Conservation (phyloP, 2,329 filamentous ascomycete species). For the Phialophora chinensis region DNA sequence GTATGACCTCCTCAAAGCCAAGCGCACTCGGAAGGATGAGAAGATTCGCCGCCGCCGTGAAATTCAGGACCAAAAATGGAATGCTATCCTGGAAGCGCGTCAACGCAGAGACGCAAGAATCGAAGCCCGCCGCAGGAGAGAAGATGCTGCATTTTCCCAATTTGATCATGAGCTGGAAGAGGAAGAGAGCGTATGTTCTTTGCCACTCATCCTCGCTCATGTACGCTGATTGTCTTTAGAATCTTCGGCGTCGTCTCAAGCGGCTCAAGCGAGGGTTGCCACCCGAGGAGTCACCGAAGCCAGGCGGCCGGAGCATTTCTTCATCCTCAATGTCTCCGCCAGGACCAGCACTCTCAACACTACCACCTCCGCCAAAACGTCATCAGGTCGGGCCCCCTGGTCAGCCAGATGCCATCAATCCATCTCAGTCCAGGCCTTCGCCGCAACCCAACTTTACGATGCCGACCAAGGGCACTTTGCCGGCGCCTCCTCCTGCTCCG, state of each 20-base stretch:
- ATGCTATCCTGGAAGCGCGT: slow-evolving; percentile 37
- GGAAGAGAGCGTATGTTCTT: slow-evolving; percentile 34
- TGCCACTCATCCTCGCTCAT: neutral
- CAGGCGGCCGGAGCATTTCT: slow-evolving; percentile 24
- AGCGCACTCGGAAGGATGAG: slow-evolving; percentile 38
- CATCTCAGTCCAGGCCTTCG: slow-evolving; percentile 30
- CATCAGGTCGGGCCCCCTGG: slow-evolving; percentile 39
- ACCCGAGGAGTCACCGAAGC: slow-evolving; percentile 34
- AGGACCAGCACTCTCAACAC: slow-evolving; percentile 33
- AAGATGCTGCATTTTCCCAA: slow-evolving; percentile 37
- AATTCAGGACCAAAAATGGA: slow-evolving; percentile 36
- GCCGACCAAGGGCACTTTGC: slow-evolving; percentile 18
- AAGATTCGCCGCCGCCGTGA: slow-evolving; percentile 37
- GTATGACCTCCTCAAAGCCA: slow-evolving; percentile 36
- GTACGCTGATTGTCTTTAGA: slow-evolving; percentile 27
- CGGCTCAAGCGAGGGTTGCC: slow-evolving; percentile 39
- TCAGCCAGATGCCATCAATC: slow-evolving; percentile 33
- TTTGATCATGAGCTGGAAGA: slow-evolving; percentile 38
- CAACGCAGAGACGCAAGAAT: slow-evolving; percentile 37
- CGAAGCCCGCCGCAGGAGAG: slow-evolving; percentile 32
- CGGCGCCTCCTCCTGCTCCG: slow-evolving; percentile 9
- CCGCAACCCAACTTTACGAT: slow-evolving; percentile 23
- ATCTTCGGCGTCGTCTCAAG: slow-evolving; percentile 38
- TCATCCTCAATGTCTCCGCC: slow-evolving; percentile 38
- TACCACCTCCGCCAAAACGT: slow-evolving; percentile 39